Percentiles rank a stretch among this genome's conserved stretches.
These are phyloP conservation scores for Penicillium goetzii DNA, from an alignment of 495 filamentous ascomycete genomes.

Conservation along the genomic window DNA sequence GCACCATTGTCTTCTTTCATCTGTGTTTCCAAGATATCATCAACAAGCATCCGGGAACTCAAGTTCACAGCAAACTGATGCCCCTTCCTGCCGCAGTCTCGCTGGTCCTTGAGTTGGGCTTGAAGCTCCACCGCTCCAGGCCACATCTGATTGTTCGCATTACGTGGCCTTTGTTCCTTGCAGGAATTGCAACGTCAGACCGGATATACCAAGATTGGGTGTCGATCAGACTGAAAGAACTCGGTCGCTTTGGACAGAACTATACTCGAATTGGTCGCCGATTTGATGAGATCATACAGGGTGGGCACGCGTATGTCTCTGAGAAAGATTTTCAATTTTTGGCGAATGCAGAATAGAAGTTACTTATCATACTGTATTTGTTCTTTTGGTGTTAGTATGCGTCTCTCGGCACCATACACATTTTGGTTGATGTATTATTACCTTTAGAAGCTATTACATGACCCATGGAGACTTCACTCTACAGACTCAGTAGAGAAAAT, in stretches of 20 bases:
- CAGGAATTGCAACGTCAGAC: conserved; percentile 38
- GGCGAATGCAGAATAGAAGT: neutral
- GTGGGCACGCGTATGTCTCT: conserved; percentile 24
- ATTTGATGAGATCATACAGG: conserved; percentile 36
- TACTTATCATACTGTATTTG: no score
- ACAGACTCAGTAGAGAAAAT: neutral
- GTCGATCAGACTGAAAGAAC: conserved; percentile 35
- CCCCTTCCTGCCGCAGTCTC: conserved; percentile 30
- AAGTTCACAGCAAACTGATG: conserved; percentile 17
- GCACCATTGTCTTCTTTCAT: conserved; percentile 35
- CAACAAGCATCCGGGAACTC: conserved; percentile 9
- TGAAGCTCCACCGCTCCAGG: conserved; percentile 38
- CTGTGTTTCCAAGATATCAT: conserved; percentile 33
- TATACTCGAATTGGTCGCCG: conserved; percentile 27
- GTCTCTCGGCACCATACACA: no score
- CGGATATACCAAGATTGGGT: conserved; percentile 42
- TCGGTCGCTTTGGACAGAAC: conserved; percentile 38
- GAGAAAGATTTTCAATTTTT: neutral
- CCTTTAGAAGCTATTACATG: neutral
- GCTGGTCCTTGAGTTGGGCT: conserved; percentile 31
- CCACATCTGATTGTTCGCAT: conserved; percentile 37
- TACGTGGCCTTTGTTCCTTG: conserved; percentile 37
- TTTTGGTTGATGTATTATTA: no score
- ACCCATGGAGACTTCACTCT: neutral
- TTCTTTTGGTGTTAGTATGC: no score